These are phyloP conservation scores for Chalciporus sphaerocephalus DNA, from an alignment of 768 basidiomycete genomes.

Conservation along the genomic window DNA sequence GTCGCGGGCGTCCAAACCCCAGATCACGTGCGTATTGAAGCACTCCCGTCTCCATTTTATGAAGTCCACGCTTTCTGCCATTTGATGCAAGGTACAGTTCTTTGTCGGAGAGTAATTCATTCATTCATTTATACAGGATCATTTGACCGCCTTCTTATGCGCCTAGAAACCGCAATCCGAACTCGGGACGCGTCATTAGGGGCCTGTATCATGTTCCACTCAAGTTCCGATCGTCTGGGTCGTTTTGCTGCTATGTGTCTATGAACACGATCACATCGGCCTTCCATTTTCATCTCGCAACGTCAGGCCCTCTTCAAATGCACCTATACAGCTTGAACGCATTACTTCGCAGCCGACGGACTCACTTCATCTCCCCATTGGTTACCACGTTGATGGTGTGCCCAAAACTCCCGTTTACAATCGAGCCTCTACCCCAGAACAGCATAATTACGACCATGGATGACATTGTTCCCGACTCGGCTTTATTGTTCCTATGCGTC, in stretches of 20 bases:
- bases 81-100: not conserved
- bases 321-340: not conserved
- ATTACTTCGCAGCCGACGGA: not conserved
- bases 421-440: not conserved
- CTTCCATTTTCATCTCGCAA: not conserved
- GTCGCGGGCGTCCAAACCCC: conserved; percentile 20
- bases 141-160: not conserved
- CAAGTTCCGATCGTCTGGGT: conserved; percentile 8
- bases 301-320: not conserved
- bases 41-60: not conserved
- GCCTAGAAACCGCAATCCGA: not conserved
- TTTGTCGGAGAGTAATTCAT: not conserved
- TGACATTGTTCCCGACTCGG: not conserved
- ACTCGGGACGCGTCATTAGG: not conserved
- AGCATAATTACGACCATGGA: not conserved
- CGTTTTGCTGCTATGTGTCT: not conserved
- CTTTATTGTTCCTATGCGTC: not conserved
- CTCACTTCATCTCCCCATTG: not conserved
- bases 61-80: not conserved
- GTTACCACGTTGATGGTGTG: not conserved
- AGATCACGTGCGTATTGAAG: conserved; percentile 17
- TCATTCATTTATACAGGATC: not conserved
- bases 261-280: not conserved
- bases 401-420: not conserved
- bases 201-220: not conserved